Evolutionary conservation across 306 rosid species (phyloP), one percentile per base, ranked within the genome.

Genomic region (Arachis hypogaea): DNA sequence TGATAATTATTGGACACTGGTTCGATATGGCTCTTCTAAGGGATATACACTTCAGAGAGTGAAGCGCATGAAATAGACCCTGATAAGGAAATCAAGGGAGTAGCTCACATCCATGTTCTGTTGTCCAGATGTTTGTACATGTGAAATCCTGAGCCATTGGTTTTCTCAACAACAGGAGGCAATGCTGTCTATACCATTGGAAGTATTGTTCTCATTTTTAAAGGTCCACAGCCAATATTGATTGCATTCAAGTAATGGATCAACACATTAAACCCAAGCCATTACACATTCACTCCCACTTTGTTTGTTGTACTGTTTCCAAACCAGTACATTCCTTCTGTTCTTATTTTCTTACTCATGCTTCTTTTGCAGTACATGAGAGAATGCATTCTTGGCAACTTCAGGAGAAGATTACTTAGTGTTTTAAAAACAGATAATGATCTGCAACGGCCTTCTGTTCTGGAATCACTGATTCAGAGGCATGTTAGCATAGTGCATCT

Each of bases 331-430:
- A 3, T 36, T 73, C 29, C 66, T 61, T 40, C 61, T 55, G 33
- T 46, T 63, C 55, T 59, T 28, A 72, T 78, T 73, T 14, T 81
- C 78, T 82, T 76, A 22, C 68, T 22, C 67, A 62, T 54, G 66
- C 66, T 73, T 66, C 63, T 69, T 82, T 77, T 78, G 90, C 99
- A 94, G 99, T 94, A 89, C 86, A 94, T 94, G 99, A 91, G 99
- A 86, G 99, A 94, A 79, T 92, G 99, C 92, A 88, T 94, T 84
- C 90, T 94, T 74, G 96, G 93, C 71, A 94, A 94, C 91, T 90
- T 94, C 85, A 89, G 96, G 88, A 88, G 99, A 85, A 92, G 99
- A 87, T 71, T 92, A 82, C 97, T 94, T 73, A 88, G 96, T n/a
- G 93, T 85, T 41, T 79, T 94, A 76, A 94, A 92, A 84, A 94